Base-by-base conservation (phyloP, 202 grass and related monocot genomes). In the Zizania palustris region DNA sequence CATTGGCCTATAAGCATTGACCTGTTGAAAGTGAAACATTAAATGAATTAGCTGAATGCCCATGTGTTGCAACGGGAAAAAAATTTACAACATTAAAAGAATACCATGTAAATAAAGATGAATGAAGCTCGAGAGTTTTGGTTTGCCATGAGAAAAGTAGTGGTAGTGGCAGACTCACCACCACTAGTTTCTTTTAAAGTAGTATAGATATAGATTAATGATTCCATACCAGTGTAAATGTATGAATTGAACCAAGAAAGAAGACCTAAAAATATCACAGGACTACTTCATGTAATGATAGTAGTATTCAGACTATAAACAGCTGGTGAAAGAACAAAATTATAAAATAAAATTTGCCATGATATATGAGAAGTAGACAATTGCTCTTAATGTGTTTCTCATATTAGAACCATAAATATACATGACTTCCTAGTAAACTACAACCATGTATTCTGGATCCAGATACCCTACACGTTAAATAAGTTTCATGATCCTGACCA, bases 1-100 rank as follows among this genome's bases (percentile, higher is more conserved):
- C 95, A 98, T 98, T 65, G 91, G 69, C 68, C 95, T 90, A 81
- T 88, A 97, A 42, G 82, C 73, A 87, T 92, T 88, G 28, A 97
- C 91, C 95, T 97, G 83, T 78, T 82, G 46, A 86, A 78, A 20
- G 40, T 69, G 21, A 77, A 78, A 84, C 9, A 53, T 69, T 78
- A 62, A 46, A 50, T 44, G 28, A 28, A 28, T 28, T n/a, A n/a
- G n/a, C n/a, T n/a, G n/a, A n/a, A n/a, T n/a, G n/a, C n/a, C n/a
- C n/a, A n/a, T n/a, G n/a, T n/a, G n/a, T n/a, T n/a, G n/a, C n/a
- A n/a, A n/a, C n/a, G n/a, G n/a, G n/a, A n/a, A n/a, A n/a, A n/a
- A n/a, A n/a, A n/a, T n/a, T n/a, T n/a, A n/a, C n/a, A n/a, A n/a
- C n/a, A n/a, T n/a, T n/a, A n/a, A n/a, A n/a, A n/a, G n/a, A n/a